Percentiles rank a stretch among this genome's conserved stretches.
Evolutionary conservation across 1,284 basidiomycete genomes (phyloP).

Genomic region (Boletus smithii): DNA sequence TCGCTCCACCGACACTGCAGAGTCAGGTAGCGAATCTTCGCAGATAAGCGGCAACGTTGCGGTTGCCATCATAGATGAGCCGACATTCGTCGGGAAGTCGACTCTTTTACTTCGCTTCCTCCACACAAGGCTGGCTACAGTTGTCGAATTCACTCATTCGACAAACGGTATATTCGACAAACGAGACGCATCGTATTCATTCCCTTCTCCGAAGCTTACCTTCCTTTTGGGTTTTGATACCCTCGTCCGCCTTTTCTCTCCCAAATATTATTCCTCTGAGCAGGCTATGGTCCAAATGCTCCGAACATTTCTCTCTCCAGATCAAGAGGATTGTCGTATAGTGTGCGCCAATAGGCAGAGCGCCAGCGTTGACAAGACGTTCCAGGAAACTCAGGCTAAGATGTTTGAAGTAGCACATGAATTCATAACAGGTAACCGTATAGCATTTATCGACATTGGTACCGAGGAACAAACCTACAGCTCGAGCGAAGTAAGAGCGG

Average conservation of each 20-base stretch:
- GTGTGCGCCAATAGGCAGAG: slow-evolving; percentile 64
- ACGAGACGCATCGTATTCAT: slow-evolving; percentile 16
- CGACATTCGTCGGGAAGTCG: slow-evolving; percentile 87
- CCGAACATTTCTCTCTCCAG: slow-evolving; percentile 56
- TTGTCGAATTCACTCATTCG: slow-evolving; percentile 12
- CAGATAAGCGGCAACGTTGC: slow-evolving; percentile 52
- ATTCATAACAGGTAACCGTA: slow-evolving; percentile 49
- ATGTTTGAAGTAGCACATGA: slow-evolving; percentile 42
- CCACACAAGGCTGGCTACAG: slow-evolving; percentile 34
- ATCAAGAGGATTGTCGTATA: slow-evolving; percentile 62
- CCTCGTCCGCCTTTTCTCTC: slow-evolving; percentile 77
- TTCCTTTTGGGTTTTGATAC: slow-evolving; percentile 89
- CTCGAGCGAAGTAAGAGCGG: slow-evolving; percentile 68
- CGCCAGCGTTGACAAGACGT: slow-evolving; percentile 17
- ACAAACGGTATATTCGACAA: not conserved
- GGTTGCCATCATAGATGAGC: slow-evolving; percentile 81
- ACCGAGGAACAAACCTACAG: slow-evolving; percentile 59
- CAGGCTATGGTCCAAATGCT: slow-evolving; percentile 55
- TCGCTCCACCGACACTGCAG: slow-evolving; percentile 8
- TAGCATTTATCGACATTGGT: slow-evolving; percentile 61
- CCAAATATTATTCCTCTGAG: slow-evolving; percentile 70
- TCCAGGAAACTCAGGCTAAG: slow-evolving; percentile 31
- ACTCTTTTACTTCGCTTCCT: slow-evolving; percentile 56
- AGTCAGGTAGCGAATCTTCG: slow-evolving; percentile 11
- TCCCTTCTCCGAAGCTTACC: slow-evolving; percentile 43